Evolutionary conservation across 2,329 filamentous ascomycete genomes (phyloP), one percentile per base, ranked within the genome.

Genomic region (Epichloe festucae): DNA sequence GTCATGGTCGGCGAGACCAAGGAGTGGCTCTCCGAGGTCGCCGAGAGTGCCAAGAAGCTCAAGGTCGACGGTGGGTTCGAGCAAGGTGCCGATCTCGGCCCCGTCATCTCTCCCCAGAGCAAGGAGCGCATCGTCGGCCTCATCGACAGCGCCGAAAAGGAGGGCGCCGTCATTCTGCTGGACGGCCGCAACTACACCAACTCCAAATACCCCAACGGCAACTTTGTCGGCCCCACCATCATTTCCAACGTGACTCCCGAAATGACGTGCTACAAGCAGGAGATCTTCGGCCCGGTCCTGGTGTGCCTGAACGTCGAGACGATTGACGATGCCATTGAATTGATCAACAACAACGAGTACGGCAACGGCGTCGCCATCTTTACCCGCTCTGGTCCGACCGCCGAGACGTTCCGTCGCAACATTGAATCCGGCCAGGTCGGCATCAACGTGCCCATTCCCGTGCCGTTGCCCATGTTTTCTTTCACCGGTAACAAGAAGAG

Each of bases 301-400:
- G 85, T 93, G 52, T 89, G 85, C 71, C 73, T 93, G 56, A 87
- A 87, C 62, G 84, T 85, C 17, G 79, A 84, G 42, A 88, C 85
- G 5, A 77, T 91, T 51, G 85, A 90, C 63, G 85, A 89, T 50
- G 87, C 87, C 39, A 83, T 93, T 60, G 79, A 85, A 35, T 72
- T 90, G 57, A 90, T 93, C 74, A 93, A 93, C 72, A 74, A 72
- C 54, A 93, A 93, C 70, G 85, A 89, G 68, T 93, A 93, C 67
- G 87, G 87, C 59, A 93, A 93, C 73, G 87, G 87, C 58, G 83
- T 83, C 11, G 87, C 88, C 61, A 87, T 93, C 73, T 93, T 93
- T 73, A 93, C 87, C 14, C 77, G 79, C 57, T 87, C 81, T 19
- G 87, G 87, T 21, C 74, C 87, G 6, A 89, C 86, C 14, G 88